phyloP scores from a whole-genome alignment of 176 grass and related monocot species.

The Aegilops speltoides region DNA sequence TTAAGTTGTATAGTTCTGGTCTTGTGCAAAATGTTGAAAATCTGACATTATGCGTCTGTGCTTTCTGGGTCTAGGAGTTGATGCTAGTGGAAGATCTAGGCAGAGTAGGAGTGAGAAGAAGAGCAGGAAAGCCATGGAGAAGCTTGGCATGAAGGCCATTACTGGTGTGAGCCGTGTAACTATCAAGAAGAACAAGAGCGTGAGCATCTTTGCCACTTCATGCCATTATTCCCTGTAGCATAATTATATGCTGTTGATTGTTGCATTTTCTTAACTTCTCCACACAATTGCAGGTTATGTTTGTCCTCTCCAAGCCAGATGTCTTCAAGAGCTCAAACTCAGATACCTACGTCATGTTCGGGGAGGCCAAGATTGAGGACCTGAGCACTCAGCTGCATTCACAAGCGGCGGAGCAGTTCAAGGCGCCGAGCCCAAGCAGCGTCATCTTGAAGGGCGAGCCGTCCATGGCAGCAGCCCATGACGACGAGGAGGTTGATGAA shows the following conservation, averaged over 20 bases:
- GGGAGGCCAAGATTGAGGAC: constrained; percentile 43
- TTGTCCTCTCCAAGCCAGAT: constrained; percentile 39
- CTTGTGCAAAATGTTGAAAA: background rate
- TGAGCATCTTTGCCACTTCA: background rate
- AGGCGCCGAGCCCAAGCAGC: background rate
- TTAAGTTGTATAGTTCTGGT: background rate
- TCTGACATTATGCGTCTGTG: background rate
- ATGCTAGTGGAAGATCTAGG: constrained; percentile 29
- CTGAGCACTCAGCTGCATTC: constrained; percentile 31
- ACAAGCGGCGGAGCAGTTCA: constrained; percentile 31
- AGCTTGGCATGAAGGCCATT: constrained; percentile 39
- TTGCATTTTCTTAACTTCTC: background rate
- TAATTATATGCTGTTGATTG: background rate
- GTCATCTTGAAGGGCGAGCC: constrained; percentile 6
- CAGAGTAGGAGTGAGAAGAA: constrained; percentile 45
- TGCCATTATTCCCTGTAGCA: background rate
- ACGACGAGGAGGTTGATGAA: constrained; percentile 30
- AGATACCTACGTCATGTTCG: constrained; percentile 31
- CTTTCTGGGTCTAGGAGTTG: constrained; percentile 22
- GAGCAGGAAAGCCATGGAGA: constrained; percentile 40
- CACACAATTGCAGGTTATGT: constrained; percentile 6
- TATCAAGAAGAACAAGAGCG: constrained; percentile 43
- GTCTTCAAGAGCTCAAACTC: constrained; percentile 40
- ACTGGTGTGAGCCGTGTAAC: constrained; percentile 44
- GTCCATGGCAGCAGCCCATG: background rate